phyloP scores from a whole-genome alignment of 2,329 filamentous ascomycete species.

The Colletotrichum lini region DNA sequence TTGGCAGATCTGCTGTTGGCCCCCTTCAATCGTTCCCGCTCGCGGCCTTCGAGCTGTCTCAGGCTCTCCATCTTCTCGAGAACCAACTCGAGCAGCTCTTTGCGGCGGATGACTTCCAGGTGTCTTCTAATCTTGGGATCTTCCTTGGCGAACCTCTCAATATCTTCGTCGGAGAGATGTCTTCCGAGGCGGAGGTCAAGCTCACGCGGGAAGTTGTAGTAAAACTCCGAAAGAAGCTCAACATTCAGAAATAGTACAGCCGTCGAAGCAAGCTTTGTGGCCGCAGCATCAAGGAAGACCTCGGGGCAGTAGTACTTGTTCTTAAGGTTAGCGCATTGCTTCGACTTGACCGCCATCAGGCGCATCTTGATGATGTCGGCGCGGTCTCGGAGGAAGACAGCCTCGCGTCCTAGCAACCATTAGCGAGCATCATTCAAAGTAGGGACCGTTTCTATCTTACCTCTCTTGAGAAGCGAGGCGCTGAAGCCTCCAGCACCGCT shows the following conservation, averaged over 20 bases:
- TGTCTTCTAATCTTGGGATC: conserved; percentile 92
- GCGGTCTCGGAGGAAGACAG: conserved; percentile 92
- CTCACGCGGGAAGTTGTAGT: conserved; percentile 96
- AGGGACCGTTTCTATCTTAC: conserved; percentile 62
- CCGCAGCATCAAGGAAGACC: conserved; percentile 97
- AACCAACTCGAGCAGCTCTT: conserved; percentile 93
- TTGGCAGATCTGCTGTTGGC: conserved; percentile 53
- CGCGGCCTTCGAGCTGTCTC: conserved; percentile 83
- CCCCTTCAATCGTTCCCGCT: conserved; percentile 65
- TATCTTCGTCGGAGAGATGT: conserved; percentile 81
- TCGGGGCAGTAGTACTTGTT: conserved; percentile 99
- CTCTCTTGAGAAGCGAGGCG: conserved; percentile 84
- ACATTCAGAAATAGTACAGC: conserved; percentile 98
- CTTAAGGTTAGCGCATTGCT: conserved; percentile 85
- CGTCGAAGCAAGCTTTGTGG: conserved; percentile 93
- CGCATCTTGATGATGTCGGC: conserved; percentile 93
- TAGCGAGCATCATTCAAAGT: conserved; percentile 43
- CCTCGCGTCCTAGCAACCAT: conserved; percentile 80
- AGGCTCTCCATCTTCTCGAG: conserved; percentile 96
- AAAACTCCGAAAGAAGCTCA: conserved; percentile 96
- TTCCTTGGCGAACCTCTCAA: conserved; percentile 93
- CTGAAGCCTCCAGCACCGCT: conserved; percentile 96
- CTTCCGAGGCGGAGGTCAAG: conserved; percentile 89
- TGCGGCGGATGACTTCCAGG: conserved; percentile 90
- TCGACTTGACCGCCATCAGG: conserved; percentile 87